These are phyloP conservation scores for Cinnamomum micranthum DNA, from an alignment of 164 flowering plant genomes.

Conservation along the genomic window DNA sequence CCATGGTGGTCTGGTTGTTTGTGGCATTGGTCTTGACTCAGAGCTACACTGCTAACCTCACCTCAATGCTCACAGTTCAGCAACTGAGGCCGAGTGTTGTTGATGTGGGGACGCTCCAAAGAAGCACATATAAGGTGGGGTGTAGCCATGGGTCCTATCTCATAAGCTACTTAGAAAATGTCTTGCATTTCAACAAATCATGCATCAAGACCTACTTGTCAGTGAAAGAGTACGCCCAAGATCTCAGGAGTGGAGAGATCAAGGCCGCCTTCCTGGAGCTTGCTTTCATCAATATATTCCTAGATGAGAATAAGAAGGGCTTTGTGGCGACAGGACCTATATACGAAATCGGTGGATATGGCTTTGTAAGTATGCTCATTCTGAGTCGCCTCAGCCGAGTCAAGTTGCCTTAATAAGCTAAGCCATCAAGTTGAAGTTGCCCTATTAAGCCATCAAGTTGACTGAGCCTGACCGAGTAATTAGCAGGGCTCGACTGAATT, in stretches of 20 bases:
- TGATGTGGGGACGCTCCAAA: slow-evolving; percentile 20
- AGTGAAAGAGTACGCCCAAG: not conserved
- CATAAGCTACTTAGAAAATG: slow-evolving; percentile 17
- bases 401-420: no score
- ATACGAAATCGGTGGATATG: slow-evolving; percentile 18
- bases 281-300: slow-evolving; percentile 1
- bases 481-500: no score
- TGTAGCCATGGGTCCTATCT: slow-evolving; percentile 24
- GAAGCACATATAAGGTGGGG: slow-evolving; percentile 18
- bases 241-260: not conserved
- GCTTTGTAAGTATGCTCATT: slow-evolving; percentile 12
- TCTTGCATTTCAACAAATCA: slow-evolving; percentile 5
- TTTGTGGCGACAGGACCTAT: not conserved
- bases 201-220: not conserved
- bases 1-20: slow-evolving; percentile 27
- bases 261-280: slow-evolving; percentile 17
- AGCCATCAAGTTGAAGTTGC: no score
- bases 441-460: no score
- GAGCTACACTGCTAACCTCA: slow-evolving; percentile 29
- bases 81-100: not conserved
- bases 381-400: no score
- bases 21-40: slow-evolving; percentile 15
- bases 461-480: no score
- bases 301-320: not conserved
- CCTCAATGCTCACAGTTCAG: slow-evolving; percentile 20